phyloP scores from a whole-genome alignment of 441 rosid species.

The Populus hybrid region DNA sequence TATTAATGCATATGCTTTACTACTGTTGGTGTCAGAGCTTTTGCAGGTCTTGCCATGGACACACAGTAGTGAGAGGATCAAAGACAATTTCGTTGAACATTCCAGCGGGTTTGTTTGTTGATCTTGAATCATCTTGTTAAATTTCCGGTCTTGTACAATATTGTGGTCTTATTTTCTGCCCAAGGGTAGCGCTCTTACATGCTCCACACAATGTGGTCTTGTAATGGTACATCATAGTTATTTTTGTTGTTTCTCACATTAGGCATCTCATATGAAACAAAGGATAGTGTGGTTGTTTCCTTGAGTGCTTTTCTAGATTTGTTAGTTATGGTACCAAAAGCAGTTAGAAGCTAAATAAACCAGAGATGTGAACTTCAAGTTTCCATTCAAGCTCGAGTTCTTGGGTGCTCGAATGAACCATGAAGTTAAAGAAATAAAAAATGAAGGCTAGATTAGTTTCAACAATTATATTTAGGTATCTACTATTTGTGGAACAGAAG shows the following conservation, averaged over 20 bases:
- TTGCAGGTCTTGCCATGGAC: constrained; percentile 90
- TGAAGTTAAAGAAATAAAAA: too few species aligned
- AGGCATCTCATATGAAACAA: neutral
- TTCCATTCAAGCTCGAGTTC: neutral
- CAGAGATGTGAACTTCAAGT: neutral
- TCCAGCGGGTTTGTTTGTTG: constrained; percentile 58
- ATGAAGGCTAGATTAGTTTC: neutral
- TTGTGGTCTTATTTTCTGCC: neutral
- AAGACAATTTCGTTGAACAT: constrained; percentile 83
- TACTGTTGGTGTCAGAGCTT: constrained; percentile 49
- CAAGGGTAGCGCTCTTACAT: neutral
- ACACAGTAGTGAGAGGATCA: constrained; percentile 66
- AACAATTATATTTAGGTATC: neutral
- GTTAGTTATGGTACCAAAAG: neutral
- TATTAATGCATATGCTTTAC: neutral
- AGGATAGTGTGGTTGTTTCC: neutral
- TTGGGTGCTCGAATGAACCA: neutral
- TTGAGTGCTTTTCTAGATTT: neutral
- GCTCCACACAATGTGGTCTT: neutral
- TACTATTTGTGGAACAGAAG: neutral
- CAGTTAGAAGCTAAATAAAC: neutral
- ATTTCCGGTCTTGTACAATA: neutral
- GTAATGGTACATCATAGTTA: neutral
- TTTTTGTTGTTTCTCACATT: neutral
- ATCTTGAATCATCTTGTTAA: neutral